Evolutionary conservation across 768 basidiomycete species (phyloP), one percentile per base, ranked within the genome.

Genomic region (Favolaschia claudopus): DNA sequence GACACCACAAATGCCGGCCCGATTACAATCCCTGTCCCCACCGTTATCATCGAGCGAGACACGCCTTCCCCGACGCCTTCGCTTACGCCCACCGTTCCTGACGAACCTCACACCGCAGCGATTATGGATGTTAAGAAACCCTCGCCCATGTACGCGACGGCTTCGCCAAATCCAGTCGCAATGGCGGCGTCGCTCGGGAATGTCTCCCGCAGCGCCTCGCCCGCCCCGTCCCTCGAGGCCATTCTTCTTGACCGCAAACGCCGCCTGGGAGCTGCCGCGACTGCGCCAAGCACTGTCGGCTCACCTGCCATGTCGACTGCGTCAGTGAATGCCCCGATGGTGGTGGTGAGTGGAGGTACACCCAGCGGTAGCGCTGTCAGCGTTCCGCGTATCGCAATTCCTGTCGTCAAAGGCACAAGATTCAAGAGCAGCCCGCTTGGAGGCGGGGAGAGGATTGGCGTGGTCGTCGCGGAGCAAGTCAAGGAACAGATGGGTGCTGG

Each of bases 401-500:
- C 17, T 49, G 67, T 33, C 5, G 51, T 63, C 48, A 89, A 86
- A 67, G 86, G 85, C 22, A 76, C 79, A 20, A 79, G 83, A 58
- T 92, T 91, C 74, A 92, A 91, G 84, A 92, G 89, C 67, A 91
- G 84, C 67, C 89, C 89, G 29, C 74, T 89, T 29, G 82, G 76
- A 20, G 79, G 82, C 31, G 74, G 72, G 24, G 81, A 80, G 47
- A 69, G 76, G 39, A 68, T 63, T 8, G 79, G 80, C 2, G 72
- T 80, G 5, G 79, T 82, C n/a, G 77, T 83, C 31, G 82, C 85
- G 14, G 84, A 84, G 67, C 74, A 77, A 67, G 73, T 85, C 28
- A 79, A 76, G 53, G 74, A 72, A 61, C 72, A 70, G 50, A 69
- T 65, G 57, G 61, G 58, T 52, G 61, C 20, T 42, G 46, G 15